phyloP scores from a whole-genome alignment of 371 early-diverging fungal species.

The Actinomucor elegans region DNA sequence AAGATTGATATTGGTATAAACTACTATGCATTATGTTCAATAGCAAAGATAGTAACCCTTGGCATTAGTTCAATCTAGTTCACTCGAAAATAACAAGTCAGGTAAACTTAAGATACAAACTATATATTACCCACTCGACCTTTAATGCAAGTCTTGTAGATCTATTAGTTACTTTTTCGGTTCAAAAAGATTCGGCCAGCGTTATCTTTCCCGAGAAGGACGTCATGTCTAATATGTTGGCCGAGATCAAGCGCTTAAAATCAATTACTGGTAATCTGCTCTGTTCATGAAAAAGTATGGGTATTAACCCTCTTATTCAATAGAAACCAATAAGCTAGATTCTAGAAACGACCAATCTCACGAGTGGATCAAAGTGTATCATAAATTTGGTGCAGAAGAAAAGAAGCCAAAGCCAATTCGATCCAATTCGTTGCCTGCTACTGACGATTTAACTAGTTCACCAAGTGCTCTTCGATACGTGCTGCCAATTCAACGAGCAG shows the following conservation, averaged over 20 bases:
- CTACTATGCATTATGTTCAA: neutral
- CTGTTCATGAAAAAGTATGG: no score
- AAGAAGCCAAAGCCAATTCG: slow-evolving; percentile 6
- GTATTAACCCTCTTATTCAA: no score
- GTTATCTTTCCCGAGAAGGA: slow-evolving; percentile 32
- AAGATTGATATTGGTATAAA: slow-evolving; percentile 22
- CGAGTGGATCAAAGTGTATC: slow-evolving; percentile 30
- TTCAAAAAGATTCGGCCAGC: slow-evolving; percentile 12
- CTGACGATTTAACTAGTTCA: slow-evolving; percentile 1
- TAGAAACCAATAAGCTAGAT: neutral
- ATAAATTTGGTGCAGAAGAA: slow-evolving; percentile 6
- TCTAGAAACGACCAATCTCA: slow-evolving; percentile 11
- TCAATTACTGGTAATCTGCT: slow-evolving; percentile 20
- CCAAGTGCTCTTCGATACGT: slow-evolving; percentile 37
- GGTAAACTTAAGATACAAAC: neutral
- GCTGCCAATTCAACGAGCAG: slow-evolving; percentile 33
- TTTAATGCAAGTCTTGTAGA: slow-evolving; percentile 14
- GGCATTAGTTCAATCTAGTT: slow-evolving; percentile 9
- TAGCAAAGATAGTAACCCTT: neutral
- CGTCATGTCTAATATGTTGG: slow-evolving; percentile 25
- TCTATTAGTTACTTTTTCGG: slow-evolving; percentile 27
- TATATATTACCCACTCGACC: neutral
- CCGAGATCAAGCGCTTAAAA: slow-evolving; percentile 13
- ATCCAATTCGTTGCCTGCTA: slow-evolving; percentile 23
- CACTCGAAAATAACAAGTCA: neutral